A percentile compares a stretch with the other conserved stretches of the same genome.
These are phyloP conservation scores for Leptodermis oblonga DNA, from an alignment of 257 asterid genomes.

Conservation along the genomic window DNA sequence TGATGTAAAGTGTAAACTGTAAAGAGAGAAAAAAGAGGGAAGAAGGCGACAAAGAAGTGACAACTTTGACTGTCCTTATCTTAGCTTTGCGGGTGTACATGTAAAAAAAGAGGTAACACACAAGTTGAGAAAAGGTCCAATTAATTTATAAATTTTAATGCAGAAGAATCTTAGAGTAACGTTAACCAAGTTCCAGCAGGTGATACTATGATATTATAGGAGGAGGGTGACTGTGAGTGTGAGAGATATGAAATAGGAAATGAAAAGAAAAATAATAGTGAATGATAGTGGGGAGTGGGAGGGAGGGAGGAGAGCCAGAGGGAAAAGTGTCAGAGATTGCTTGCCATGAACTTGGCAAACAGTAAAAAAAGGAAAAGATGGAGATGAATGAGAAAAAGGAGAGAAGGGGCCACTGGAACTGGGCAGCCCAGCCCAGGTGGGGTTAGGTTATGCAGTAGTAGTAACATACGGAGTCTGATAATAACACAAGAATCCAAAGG, in stretches of 20 bases:
- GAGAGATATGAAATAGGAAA: neutral
- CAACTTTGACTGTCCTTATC: slow-evolving; percentile 25
- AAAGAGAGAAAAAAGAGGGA: neutral
- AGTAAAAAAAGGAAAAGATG: neutral
- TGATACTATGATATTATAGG: neutral
- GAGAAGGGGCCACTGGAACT: too few relatives aligned
- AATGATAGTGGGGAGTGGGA: neutral
- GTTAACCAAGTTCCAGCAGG: neutral
- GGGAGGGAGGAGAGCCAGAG: slow-evolving; percentile 26
- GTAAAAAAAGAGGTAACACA: too few relatives aligned
- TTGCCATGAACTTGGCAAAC: slow-evolving; percentile 16
- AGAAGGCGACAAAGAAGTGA: neutral
- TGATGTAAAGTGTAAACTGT: too few relatives aligned
- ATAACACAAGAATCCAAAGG: slow-evolving; percentile 34
- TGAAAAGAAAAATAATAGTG: neutral
- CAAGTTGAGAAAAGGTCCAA: too few relatives aligned
- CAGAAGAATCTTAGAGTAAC: slow-evolving; percentile 8
- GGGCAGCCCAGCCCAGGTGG: too few relatives aligned
- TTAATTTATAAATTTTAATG: too few relatives aligned
- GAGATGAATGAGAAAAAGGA: slow-evolving; percentile 22
- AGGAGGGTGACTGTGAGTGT: neutral
- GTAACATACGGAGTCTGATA: neutral
- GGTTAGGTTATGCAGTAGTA: neutral
- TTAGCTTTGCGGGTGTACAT: slow-evolving; percentile 29
- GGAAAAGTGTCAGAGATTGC: slow-evolving; percentile 41